phyloP scores from a whole-genome alignment of 139 green algal genomes.

The Auxenochlorella protothecoides region DNA sequence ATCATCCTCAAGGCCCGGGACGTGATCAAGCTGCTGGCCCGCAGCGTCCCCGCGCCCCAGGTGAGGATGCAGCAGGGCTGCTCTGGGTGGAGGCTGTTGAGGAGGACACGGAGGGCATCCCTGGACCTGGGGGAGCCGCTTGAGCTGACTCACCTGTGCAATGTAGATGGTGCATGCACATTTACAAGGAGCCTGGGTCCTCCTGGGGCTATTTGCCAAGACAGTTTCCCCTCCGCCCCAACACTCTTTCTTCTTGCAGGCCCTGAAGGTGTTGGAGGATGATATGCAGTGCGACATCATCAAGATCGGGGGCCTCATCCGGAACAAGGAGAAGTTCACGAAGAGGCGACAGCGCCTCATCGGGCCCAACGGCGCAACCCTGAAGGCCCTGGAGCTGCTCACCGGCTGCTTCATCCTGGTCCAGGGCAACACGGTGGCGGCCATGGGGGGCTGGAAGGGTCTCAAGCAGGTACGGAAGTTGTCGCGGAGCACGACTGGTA shows the following conservation, averaged over 20 bases:
- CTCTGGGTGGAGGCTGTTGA: no score
- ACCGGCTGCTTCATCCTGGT: constrained; percentile 97
- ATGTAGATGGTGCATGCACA: no score
- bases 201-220: no score
- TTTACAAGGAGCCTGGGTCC: no score
- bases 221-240: not conserved
- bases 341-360: constrained; percentile 92
- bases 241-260: constrained; percentile 36
- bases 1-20: constrained; percentile 97
- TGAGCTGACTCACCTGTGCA: no score
- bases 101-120: no score
- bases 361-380: constrained; percentile 88
- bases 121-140: no score
- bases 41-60: constrained; percentile 85
- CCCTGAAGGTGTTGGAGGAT: constrained; percentile 87
- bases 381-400: constrained; percentile 98
- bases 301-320: constrained; percentile 90
- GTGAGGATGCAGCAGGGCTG: constrained; percentile 2
- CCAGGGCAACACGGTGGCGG: constrained; percentile 87
- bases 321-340: constrained; percentile 96
- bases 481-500: no score
- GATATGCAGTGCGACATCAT: constrained; percentile 96
- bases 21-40: constrained; percentile 95
- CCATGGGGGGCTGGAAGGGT: constrained; percentile 90
- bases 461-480: constrained; percentile 60